phyloP scores from a whole-genome alignment of 2,329 filamentous ascomycete genomes.

The Fonsecaea monophora region DNA sequence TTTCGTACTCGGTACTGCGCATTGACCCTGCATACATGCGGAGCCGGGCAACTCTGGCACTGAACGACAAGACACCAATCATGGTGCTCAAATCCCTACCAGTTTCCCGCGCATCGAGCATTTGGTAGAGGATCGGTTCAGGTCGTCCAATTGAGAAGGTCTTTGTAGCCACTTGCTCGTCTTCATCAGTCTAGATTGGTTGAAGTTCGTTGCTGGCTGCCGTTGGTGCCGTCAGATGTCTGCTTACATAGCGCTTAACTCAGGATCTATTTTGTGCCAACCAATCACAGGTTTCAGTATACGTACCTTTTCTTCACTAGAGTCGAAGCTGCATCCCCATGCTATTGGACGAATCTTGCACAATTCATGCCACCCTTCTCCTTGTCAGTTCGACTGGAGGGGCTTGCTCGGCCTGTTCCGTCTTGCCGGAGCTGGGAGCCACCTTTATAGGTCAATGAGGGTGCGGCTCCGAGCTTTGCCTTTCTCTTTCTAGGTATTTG shows the following conservation, averaged over 20 bases:
- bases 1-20: slow-evolving; percentile 2
- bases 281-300: slow-evolving; percentile 4
- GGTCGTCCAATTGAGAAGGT: slow-evolving; percentile 2
- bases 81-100: slow-evolving; percentile 2
- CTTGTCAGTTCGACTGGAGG: not conserved
- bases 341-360: not conserved
- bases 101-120: slow-evolving; percentile 15
- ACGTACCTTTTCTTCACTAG: slow-evolving; percentile 7
- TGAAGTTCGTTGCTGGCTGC: not conserved
- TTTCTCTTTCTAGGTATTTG: not conserved
- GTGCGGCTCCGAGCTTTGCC: not conserved
- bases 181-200: slow-evolving; percentile 10
- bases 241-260: slow-evolving; percentile 21
- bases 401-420: not conserved
- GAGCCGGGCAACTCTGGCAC: slow-evolving; percentile 4
- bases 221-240: slow-evolving; percentile 2
- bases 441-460: not conserved
- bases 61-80: slow-evolving; percentile 1
- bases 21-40: slow-evolving; percentile 11
- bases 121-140: slow-evolving; percentile 13
- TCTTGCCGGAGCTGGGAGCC: not conserved
- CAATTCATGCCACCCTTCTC: not conserved
- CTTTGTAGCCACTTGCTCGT: slow-evolving; percentile 5
- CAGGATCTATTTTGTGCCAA: slow-evolving; percentile 16
- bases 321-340: not conserved